A percentile compares a stretch with the other conserved stretches of the same genome.
Evolutionary conservation across 768 basidiomycete species (phyloP).

Genomic region (Lactifluus subvellereus): DNA sequence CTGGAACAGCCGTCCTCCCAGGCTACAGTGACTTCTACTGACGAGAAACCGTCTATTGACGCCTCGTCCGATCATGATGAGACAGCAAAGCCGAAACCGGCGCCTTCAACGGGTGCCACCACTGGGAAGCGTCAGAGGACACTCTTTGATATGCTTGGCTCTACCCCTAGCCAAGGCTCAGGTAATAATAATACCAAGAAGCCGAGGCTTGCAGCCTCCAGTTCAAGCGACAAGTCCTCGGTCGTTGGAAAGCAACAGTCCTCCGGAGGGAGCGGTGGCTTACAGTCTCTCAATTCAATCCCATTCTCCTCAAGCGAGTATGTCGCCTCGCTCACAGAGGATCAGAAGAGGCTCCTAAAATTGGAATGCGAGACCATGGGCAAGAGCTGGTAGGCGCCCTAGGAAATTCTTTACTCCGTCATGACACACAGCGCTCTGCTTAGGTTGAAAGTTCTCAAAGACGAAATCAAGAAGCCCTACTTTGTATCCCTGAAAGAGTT

Average conservation of each 20-base stretch:
- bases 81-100: conserved; percentile 5
- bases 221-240: conserved; percentile 6
- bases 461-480: conserved; percentile 72
- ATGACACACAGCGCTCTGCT: background rate
- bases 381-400: conserved; percentile 53
- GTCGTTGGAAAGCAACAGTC: background rate
- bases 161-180: conserved; percentile 28
- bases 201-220: conserved; percentile 32
- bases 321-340: conserved; percentile 47
- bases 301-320: conserved; percentile 60
- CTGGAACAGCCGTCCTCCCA: conserved; percentile 25
- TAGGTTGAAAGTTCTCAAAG: conserved; percentile 70
- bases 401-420: background rate
- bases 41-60: background rate
- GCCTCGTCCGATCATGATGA: background rate
- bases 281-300: conserved; percentile 51
- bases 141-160: conserved; percentile 56
- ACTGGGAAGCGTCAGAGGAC: conserved; percentile 53
- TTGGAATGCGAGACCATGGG: conserved; percentile 73
- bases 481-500: conserved; percentile 68
- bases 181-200: conserved; percentile 44
- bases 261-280: conserved; percentile 2
- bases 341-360: conserved; percentile 50
- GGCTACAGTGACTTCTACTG: background rate
- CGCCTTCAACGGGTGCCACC: background rate